Percentiles rank a stretch among this genome's conserved stretches.
Evolutionary conservation across 257 asterid genomes (phyloP).

Genomic region (Fraxinus pennsylvanica): DNA sequence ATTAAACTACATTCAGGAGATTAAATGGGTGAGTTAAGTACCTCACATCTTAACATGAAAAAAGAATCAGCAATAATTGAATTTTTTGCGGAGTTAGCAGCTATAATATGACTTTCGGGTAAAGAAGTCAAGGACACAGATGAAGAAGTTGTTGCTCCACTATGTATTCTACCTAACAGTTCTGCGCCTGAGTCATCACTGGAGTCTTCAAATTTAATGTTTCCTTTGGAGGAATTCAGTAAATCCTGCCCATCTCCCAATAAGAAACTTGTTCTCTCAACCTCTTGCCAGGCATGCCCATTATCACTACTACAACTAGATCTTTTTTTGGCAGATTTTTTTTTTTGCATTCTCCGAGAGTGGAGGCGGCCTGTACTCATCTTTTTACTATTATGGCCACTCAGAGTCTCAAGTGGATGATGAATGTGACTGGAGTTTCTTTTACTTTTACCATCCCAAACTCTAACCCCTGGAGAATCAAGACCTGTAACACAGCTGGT

Average conservation of each 20-base stretch:
- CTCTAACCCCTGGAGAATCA: slow-evolving; percentile 82
- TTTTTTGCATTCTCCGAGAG: slow-evolving; percentile 47
- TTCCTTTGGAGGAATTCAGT: slow-evolving; percentile 47
- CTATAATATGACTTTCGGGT: slow-evolving; percentile 59
- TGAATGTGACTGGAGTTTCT: slow-evolving; percentile 73
- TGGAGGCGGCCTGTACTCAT: slow-evolving; percentile 44
- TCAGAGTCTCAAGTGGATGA: slow-evolving; percentile 89
- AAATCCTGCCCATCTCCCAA: slow-evolving; percentile 75
- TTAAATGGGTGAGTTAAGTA: slow-evolving; percentile 34
- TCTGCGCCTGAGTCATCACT: slow-evolving; percentile 86
- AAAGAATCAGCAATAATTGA: slow-evolving; percentile 69
- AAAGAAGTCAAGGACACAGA: slow-evolving; percentile 60
- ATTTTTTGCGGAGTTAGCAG: slow-evolving; percentile 57
- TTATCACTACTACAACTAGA: slow-evolving; percentile 53
- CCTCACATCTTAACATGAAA: slow-evolving; percentile 90
- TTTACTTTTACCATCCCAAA: slow-evolving; percentile 88
- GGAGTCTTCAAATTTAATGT: slow-evolving; percentile 49
- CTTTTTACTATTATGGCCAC: slow-evolving; percentile 53
- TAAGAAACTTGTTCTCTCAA: slow-evolving; percentile 70
- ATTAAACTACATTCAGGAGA: slow-evolving; percentile 24
- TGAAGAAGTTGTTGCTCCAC: slow-evolving; percentile 75
- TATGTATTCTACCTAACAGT: slow-evolving; percentile 51
- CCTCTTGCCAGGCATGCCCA: slow-evolving; percentile 82
- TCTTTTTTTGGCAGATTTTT: slow-evolving; percentile 65
- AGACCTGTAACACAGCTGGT: slow-evolving; percentile 67